Conservation (phyloP, 75 land plant genomes). For the Pinus albicaulis region DNA sequence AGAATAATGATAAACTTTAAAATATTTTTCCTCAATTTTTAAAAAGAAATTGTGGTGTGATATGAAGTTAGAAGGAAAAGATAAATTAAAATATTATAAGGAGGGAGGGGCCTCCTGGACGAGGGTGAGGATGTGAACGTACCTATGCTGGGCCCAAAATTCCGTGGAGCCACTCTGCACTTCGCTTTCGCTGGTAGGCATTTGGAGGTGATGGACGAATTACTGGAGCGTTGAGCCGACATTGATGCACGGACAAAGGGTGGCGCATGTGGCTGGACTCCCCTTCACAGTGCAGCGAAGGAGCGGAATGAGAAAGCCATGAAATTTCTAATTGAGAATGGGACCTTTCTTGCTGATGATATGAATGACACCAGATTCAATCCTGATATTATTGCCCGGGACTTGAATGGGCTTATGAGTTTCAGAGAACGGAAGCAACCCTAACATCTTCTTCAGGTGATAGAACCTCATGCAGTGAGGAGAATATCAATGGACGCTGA, state of each 20-base stretch:
- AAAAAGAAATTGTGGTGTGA: no score
- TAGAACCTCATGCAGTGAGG: constrained; percentile 9
- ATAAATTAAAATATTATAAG: no score
- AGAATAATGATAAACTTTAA: no score
- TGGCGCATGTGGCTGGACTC: no score
- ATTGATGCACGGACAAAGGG: no score
- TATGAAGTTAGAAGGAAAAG: no score
- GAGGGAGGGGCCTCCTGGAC: constrained; percentile 31
- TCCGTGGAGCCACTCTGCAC: constrained; percentile 78
- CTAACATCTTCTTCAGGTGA: background rate
- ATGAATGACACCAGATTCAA: constrained; percentile 80
- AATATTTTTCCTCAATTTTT: no score
- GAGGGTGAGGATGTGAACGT: constrained; percentile 83
- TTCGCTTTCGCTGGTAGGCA: constrained; percentile 97
- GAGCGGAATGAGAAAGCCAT: constrained; percentile 68
- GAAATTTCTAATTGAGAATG: constrained; percentile 83
- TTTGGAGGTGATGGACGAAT: constrained; percentile 76
- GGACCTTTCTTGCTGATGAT: constrained; percentile 82
- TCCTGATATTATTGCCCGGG: constrained; percentile 94
- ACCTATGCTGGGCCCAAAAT: constrained; percentile 71
- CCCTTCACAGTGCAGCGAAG: no score
- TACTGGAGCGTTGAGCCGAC: constrained; percentile 76
- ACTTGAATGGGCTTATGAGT: constrained; percentile 86
- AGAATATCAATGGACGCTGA: background rate
- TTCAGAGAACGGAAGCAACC: constrained; percentile 1